These are phyloP conservation scores for Tephrocybe sp. DNA, from an alignment of 768 basidiomycete species.

Conservation along the genomic window DNA sequence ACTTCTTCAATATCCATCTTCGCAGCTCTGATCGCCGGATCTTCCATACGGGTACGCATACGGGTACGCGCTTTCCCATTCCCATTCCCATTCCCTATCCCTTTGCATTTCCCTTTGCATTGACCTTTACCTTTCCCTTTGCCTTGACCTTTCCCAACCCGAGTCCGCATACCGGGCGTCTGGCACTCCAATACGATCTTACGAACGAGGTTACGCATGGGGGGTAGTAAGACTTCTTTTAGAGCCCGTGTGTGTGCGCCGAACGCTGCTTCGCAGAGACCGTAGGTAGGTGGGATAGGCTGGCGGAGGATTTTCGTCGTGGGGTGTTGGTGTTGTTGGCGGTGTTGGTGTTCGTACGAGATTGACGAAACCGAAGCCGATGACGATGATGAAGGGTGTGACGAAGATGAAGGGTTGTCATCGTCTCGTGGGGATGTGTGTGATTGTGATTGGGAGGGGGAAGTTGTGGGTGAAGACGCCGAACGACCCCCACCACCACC, in stretches of 20 bases:
- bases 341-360: slow-evolving; percentile 12
- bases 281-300: slow-evolving; percentile 56
- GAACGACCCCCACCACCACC: too few relatives aligned
- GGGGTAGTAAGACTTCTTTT: slow-evolving; percentile 56
- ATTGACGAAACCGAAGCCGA: slow-evolving; percentile 21
- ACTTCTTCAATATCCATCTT: slow-evolving; percentile 65
- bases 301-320: slow-evolving; percentile 42
- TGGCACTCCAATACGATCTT: slow-evolving; percentile 63
- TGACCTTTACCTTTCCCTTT: too few relatives aligned
- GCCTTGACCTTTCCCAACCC: slow-evolving; percentile 19
- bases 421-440: too few relatives aligned
- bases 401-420: too few relatives aligned
- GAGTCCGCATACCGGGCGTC: slow-evolving; percentile 24
- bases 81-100: too few relatives aligned
- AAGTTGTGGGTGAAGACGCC: too few relatives aligned
- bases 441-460: too few relatives aligned
- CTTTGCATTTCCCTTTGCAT: too few relatives aligned
- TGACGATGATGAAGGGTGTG: too few relatives aligned
- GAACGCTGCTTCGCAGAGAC: slow-evolving; percentile 64
- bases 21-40: slow-evolving; percentile 55
- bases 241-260: slow-evolving; percentile 57
- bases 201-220: slow-evolving; percentile 68
- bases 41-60: slow-evolving; percentile 20
- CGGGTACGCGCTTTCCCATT: too few relatives aligned
- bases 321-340: slow-evolving; percentile 45